Conservation (phyloP, 2,329 filamentous ascomycete species). For the Ceratocystis alfenasii region DNA sequence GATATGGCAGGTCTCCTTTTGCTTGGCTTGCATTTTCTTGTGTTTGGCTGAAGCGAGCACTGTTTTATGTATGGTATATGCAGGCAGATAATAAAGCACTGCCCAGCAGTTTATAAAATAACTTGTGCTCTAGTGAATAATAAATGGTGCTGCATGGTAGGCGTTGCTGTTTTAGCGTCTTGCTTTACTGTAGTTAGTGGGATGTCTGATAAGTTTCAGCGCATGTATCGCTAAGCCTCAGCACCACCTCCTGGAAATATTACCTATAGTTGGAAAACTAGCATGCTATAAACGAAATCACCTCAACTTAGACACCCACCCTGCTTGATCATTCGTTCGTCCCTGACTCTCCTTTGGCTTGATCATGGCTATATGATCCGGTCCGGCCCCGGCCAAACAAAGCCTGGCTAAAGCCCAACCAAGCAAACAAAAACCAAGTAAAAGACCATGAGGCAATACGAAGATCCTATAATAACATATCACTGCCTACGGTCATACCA, state of each 20-base stretch:
- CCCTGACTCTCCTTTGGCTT: no score
- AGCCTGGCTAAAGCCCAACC: not conserved
- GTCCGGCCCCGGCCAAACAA: not conserved
- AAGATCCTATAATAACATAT: slow-evolving; percentile 5
- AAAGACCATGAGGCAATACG: not conserved
- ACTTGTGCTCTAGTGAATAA: no score
- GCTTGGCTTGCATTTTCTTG: not conserved
- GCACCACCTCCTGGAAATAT: no score
- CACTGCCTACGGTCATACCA: not conserved
- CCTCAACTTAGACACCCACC: not conserved
- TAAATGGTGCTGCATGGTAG: no score
- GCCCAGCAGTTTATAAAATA: no score
- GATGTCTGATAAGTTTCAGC: no score
- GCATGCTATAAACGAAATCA: no score
- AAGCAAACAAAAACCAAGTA: not conserved
- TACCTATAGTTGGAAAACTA: no score
- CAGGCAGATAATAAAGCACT: no score
- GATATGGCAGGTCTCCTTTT: not conserved
- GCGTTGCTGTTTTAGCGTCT: no score
- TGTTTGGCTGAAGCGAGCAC: not conserved
- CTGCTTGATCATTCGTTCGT: not conserved
- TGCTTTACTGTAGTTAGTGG: no score
- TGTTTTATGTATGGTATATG: not conserved
- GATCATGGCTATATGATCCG: not conserved
- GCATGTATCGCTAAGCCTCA: no score